A percentile compares a stretch with the other conserved stretches of the same genome.
These are phyloP conservation scores for Beverwykella pulmonaria DNA, from an alignment of 495 filamentous ascomycete species.

Conservation along the genomic window DNA sequence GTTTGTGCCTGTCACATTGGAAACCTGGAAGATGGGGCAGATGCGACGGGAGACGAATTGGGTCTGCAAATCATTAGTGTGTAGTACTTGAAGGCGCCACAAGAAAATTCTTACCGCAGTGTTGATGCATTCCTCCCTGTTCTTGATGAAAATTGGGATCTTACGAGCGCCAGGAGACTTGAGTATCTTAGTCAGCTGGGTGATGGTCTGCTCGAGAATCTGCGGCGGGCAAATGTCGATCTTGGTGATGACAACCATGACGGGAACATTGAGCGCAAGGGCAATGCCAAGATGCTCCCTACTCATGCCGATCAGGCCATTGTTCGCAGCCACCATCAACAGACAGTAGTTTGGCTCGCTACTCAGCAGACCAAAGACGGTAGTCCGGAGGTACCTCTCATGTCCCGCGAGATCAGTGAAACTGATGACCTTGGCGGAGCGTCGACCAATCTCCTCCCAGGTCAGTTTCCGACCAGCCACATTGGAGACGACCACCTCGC, in stretches of 20 bases:
- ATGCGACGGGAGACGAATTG: conserved; percentile 96
- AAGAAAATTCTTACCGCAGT: conserved; percentile 62
- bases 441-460: conserved; percentile 97
- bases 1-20: conserved; percentile 91
- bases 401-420: conserved; percentile 97
- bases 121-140: conserved; percentile 85
- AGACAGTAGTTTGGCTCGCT: conserved; percentile 97
- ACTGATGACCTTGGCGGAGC: conserved; percentile 91
- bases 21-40: conserved; percentile 96
- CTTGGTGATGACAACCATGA: conserved; percentile 98
- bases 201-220: conserved; percentile 90
- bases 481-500: conserved; percentile 78
- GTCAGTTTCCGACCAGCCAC: conserved; percentile 85
- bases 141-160: conserved; percentile 97
- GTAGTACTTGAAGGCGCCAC: neutral
- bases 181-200: conserved; percentile 86
- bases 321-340: conserved; percentile 98
- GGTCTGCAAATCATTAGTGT: conserved; percentile 48
- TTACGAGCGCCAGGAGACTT: conserved; percentile 93
- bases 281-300: conserved; percentile 96
- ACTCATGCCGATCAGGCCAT: conserved; percentile 95
- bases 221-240: conserved; percentile 98
- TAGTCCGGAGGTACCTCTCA: conserved; percentile 92
- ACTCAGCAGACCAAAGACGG: conserved; percentile 91
- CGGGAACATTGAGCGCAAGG: conserved; percentile 90